Percentiles rank a stretch among this genome's conserved stretches.
Conservation (phyloP, 768 basidiomycete species). For the Trametes sanguinea region DNA sequence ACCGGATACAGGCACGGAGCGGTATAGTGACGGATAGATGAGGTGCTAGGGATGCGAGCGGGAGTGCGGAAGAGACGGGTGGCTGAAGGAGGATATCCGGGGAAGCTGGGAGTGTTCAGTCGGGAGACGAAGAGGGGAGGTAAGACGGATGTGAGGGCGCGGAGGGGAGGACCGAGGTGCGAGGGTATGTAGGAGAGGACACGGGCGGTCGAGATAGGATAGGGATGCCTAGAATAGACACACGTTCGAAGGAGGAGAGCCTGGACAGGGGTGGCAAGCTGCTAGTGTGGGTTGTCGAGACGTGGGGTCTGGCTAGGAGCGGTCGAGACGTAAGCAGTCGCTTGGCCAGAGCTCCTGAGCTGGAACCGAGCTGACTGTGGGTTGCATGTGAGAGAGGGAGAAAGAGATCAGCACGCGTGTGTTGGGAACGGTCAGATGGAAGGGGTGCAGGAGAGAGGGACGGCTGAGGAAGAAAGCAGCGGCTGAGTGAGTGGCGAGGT, state of each 20-base stretch:
- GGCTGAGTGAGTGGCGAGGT: not conserved
- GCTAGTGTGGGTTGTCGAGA: not conserved
- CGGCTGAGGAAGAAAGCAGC: not conserved
- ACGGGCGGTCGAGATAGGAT: slow-evolving; percentile 8
- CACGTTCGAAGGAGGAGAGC: slow-evolving; percentile 6
- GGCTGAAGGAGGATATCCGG: not conserved
- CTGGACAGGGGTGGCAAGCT: slow-evolving; percentile 2
- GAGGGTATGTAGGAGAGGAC: not conserved
- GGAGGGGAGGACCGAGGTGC: not conserved
- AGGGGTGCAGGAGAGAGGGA: not conserved
- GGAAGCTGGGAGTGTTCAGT: not conserved
- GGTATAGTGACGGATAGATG: not conserved
- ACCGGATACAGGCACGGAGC: not conserved
- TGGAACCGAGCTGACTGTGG: not conserved
- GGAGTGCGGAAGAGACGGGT: slow-evolving; percentile 3
- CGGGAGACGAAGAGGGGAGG: slow-evolving; percentile 4
- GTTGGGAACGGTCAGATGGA: not conserved
- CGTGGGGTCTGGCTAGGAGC: slow-evolving; percentile 1
- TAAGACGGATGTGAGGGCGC: slow-evolving; percentile 1
- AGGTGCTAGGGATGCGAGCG: not conserved
- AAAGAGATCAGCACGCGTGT: not conserved
- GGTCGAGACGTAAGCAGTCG: slow-evolving; percentile 1
- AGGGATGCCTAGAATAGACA: not conserved
- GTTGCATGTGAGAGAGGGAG: not conserved
- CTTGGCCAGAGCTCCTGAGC: slow-evolving; percentile 4